Conservation (phyloP, 2,329 filamentous ascomycete genomes). For the Aspergillus sp. region DNA sequence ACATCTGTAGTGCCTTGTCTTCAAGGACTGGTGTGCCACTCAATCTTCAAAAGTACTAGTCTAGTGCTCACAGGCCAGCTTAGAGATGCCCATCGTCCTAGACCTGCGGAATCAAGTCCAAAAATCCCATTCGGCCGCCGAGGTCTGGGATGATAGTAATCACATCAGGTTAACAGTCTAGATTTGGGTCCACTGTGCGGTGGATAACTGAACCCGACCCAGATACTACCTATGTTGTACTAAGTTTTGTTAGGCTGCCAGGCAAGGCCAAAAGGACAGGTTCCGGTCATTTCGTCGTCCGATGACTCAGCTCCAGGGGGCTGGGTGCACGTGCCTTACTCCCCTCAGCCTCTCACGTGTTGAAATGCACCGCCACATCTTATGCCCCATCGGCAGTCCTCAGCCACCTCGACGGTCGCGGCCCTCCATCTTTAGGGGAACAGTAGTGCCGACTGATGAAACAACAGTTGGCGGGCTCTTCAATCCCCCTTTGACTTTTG, state of each 20-base stretch:
- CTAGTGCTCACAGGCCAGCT: background rate
- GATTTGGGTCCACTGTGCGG: conserved; percentile 1
- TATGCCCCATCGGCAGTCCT: background rate
- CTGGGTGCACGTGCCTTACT: background rate
- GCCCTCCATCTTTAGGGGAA: conserved; percentile 14
- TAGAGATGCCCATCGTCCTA: background rate
- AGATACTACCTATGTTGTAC: background rate
- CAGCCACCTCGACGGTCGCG: conserved; percentile 19
- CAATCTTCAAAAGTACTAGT: too few species aligned
- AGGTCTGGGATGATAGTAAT: background rate
- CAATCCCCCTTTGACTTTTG: background rate
- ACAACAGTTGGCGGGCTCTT: conserved; percentile 2
- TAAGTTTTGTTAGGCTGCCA: background rate
- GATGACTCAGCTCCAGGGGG: background rate
- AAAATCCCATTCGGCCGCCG: background rate
- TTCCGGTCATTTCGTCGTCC: too few species aligned
- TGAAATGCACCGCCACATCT: conserved; percentile 1
- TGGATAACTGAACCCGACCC: background rate
- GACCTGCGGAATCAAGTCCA: background rate
- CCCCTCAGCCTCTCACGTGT: conserved; percentile 7
- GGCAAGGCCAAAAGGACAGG: background rate
- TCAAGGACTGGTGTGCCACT: background rate
- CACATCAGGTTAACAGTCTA: background rate
- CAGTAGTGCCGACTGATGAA: background rate
- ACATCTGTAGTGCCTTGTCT: background rate